Evolutionary conservation across 352 stramenopile species (phyloP), one percentile per base, ranked within the genome.

Genomic region (Phytophthora aleatoria): DNA sequence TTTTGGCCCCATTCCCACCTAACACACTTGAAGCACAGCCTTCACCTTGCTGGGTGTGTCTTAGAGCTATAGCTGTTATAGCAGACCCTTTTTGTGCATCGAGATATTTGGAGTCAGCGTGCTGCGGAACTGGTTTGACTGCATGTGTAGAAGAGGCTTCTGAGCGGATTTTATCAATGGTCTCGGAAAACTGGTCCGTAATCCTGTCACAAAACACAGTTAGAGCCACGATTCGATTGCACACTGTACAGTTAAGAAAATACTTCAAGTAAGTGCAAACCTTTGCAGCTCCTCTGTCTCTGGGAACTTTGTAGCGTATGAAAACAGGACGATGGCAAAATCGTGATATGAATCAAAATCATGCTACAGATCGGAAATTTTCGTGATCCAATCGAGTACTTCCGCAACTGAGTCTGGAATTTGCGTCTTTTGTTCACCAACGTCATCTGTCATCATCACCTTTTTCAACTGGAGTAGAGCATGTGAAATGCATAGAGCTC

Each of bases 331-430:
- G 16, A 31, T 42, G 5, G 49, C 49, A 55, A 55, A 44, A 28
- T 44, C 49, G n/a, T 55, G 49, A 6, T 55, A 55, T 8, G n/a
- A 24, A 33, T 26, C n/a, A 33, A 55, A 42, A 55, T 44, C 31
- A n/a, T 55, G 49, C 31, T 20, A 12, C n/a, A 55, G 9, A 12
- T 44, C 35, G 16, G 1, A 44, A n/a, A 31, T 20, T 24, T 44
- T 20, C 2, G 24, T 13, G 16, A 55, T 55, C 31, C 49, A 44
- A 35, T 55, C 20, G 49, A 55, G 49, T 1, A 55, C 16, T 55
- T 44, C 49, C 5, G 11, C 31, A 44, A 55, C 31, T 5, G 31
- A 28, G 15, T 42, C 49, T 1, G 31, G 4, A 44, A 55, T 55
- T 44, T 28, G n/a, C 16, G 30, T 8, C 16, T 55, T 55, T 31